A percentile compares a stretch with the other conserved stretches of the same genome.
Evolutionary conservation across 148 eudicot species (phyloP).

Genomic region (Drosera capensis): DNA sequence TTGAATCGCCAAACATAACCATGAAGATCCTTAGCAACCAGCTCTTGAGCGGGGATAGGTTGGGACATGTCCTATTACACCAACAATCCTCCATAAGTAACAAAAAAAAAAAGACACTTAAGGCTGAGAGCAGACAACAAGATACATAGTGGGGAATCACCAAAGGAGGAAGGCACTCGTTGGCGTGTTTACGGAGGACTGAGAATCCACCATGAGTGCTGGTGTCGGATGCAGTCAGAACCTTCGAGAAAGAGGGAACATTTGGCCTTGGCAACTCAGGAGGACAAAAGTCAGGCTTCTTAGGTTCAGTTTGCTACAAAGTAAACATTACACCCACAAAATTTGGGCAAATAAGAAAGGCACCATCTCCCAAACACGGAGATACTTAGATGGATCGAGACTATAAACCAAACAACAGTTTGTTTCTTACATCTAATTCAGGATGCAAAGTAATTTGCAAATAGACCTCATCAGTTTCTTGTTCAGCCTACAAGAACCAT

Average conservation of each 20-base stretch:
- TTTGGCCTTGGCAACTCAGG: conserved; percentile 51
- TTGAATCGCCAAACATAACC: conserved; percentile 81
- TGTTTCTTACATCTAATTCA: conserved; percentile 50
- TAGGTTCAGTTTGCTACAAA: conserved; percentile 65
- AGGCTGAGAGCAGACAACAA: neutral
- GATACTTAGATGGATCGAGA: neutral
- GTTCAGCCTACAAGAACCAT: conserved; percentile 60
- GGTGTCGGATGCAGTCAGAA: conserved; percentile 87
- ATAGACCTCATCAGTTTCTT: conserved; percentile 92
- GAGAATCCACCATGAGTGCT: conserved; percentile 99
- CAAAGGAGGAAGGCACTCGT: conserved; percentile 86
- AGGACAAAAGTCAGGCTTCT: conserved; percentile 34
- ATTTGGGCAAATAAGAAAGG: neutral
- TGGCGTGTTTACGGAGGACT: conserved; percentile 88
- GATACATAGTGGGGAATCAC: neutral
- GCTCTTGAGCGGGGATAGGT: conserved; percentile 73
- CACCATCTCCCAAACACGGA: neutral
- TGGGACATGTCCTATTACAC: conserved; percentile 60
- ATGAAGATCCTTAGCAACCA: conserved; percentile 82
- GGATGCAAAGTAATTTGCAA: conserved; percentile 83
- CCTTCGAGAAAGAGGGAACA: conserved; percentile 75
- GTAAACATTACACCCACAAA: conserved; percentile 3
- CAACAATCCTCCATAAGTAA: neutral
- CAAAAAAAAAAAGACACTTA: neutral
- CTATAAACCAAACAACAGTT: neutral